Percentiles rank a stretch among this genome's conserved stretches.
Evolutionary conservation across 2,329 filamentous ascomycete species (phyloP).

Genomic region (Graphilbum ipis-grandicollis): DNA sequence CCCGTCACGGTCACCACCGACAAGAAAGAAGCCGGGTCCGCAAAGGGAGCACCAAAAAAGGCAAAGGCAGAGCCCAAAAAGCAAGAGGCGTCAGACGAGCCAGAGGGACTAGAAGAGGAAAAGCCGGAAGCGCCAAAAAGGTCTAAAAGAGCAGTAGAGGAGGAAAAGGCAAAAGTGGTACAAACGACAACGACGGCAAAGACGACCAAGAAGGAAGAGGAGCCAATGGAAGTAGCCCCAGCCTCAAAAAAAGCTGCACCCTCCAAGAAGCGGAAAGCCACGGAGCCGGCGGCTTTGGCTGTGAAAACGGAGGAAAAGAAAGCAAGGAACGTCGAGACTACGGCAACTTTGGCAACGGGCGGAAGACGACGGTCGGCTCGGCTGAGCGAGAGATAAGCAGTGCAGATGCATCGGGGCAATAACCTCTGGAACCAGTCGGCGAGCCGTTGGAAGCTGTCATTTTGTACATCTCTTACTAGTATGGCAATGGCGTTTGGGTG

Average conservation of each 20-base stretch:
- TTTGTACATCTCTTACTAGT: no score
- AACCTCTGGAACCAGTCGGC: background rate
- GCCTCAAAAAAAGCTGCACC: no score
- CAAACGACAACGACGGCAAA: background rate
- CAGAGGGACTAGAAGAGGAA: no score
- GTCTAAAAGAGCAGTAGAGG: background rate
- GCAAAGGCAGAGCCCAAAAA: slow-evolving; percentile 6
- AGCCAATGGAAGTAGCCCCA: no score
- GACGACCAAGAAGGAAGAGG: background rate
- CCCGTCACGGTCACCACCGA: slow-evolving; percentile 14
- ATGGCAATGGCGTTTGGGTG: no score
- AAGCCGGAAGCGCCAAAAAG: slow-evolving; percentile 3
- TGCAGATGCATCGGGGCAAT: no score
- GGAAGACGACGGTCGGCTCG: slow-evolving; percentile 3
- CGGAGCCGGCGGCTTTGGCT: no score
- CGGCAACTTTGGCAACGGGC: background rate
- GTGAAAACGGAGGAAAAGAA: no score
- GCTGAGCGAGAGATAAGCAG: background rate
- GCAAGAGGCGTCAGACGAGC: no score
- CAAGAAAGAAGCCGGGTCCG: slow-evolving; percentile 10
- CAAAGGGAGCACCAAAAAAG: slow-evolving; percentile 11
- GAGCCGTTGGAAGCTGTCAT: background rate
- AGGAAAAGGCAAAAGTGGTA: background rate
- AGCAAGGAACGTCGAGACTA: background rate
- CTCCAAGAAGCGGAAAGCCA: no score